A percentile compares a stretch with the other conserved stretches of the same genome.
Evolutionary conservation across 768 basidiomycete genomes (phyloP).

Genomic region (Rhodotorula paludigena): DNA sequence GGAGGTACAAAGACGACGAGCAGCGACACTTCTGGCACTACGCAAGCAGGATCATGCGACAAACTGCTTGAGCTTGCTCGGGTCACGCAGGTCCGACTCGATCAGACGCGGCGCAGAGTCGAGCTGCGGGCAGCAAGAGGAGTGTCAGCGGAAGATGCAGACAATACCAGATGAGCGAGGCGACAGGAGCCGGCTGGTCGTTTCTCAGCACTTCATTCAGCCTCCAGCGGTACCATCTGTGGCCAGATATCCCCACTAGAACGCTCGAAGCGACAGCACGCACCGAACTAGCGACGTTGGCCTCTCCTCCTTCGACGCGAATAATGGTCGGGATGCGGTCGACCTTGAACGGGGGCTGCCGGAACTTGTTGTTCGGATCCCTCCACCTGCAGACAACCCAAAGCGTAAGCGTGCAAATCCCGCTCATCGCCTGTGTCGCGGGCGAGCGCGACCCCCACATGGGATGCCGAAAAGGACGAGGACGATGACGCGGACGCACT

Average conservation of each 20-base stretch:
- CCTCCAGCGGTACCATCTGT: too few species aligned
- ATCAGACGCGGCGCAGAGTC: conserved; percentile 18
- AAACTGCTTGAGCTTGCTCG: conserved; percentile 23
- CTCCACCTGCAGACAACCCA: conserved; percentile 32
- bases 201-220: too few species aligned
- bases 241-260: too few species aligned
- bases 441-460: too few species aligned
- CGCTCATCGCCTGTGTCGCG: too few species aligned
- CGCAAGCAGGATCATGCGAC: too few species aligned
- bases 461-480: not conserved
- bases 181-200: too few species aligned
- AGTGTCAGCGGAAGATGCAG: not conserved
- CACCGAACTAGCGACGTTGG: conserved; percentile 1
- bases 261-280: not conserved
- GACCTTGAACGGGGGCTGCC: conserved; percentile 17
- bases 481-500: conserved; percentile 3
- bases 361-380: conserved; percentile 20
- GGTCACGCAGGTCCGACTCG: conserved; percentile 26
- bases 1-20: too few species aligned
- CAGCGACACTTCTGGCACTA: not conserved
- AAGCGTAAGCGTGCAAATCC: too few species aligned
- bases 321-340: conserved; percentile 32
- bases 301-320: conserved; percentile 6
- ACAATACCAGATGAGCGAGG: not conserved
- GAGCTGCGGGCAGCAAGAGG: not conserved